phyloP scores from a whole-genome alignment of 2,329 filamentous ascomycete species.

The Sclerotinia nivalis region DNA sequence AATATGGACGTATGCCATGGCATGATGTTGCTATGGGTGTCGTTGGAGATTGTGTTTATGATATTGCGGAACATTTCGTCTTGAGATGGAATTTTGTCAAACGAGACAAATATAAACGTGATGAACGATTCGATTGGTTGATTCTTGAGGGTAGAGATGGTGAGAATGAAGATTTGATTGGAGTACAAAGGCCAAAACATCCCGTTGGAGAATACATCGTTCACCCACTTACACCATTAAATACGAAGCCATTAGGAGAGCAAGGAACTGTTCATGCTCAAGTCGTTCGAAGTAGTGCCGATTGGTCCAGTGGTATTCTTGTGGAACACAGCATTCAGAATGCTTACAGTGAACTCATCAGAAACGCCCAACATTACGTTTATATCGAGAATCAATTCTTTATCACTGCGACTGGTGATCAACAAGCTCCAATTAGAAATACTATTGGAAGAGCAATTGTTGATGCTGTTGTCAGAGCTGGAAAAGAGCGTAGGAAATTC shows the following conservation, averaged over 20 bases:
- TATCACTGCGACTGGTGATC: conserved; percentile 86
- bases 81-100: conserved; percentile 97
- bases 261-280: conserved; percentile 80
- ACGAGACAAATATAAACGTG: conserved; percentile 95
- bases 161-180: conserved; percentile 80
- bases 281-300: conserved; percentile 82
- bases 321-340: conserved; percentile 85
- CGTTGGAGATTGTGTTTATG: conserved; percentile 86
- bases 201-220: conserved; percentile 85
- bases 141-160: conserved; percentile 73
- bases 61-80: conserved; percentile 94
- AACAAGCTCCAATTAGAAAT: conserved; percentile 85
- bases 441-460: conserved; percentile 86
- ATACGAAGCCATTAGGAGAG: conserved; percentile 60
- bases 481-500: conserved; percentile 83
- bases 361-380: conserved; percentile 85
- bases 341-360: conserved; percentile 81
- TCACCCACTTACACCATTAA: conserved; percentile 73
- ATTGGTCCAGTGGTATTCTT: conserved; percentile 92
- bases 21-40: conserved; percentile 92
- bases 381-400: conserved; percentile 99
- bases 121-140: conserved; percentile 81
- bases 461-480: conserved; percentile 80
- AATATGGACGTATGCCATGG: conserved; percentile 97
- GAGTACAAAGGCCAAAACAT: conserved; percentile 84